Conservation (phyloP, 2,329 filamentous ascomycete genomes). For the Orbilia blumenaviensis region DNA sequence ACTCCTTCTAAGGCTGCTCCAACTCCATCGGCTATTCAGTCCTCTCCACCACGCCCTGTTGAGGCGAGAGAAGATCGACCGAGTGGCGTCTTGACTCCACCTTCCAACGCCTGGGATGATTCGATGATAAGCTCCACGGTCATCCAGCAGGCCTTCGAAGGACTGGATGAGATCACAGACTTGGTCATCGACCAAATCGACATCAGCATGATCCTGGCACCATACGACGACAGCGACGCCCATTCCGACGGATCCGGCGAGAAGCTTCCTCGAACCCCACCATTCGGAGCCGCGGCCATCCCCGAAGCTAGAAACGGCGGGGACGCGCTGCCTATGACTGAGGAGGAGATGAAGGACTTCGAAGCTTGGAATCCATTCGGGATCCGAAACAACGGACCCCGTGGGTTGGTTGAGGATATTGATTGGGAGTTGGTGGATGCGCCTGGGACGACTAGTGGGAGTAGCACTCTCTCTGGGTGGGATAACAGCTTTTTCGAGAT, state of each 20-base stretch:
- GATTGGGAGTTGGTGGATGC: constrained; percentile 47
- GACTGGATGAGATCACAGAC: constrained; percentile 46
- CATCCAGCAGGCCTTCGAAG: constrained; percentile 50
- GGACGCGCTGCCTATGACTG: constrained; percentile 40
- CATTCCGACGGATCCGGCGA: constrained; percentile 18
- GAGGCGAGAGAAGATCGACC: background rate
- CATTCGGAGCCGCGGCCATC: background rate
- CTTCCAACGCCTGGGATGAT: constrained; percentile 27
- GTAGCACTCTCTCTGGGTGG: constrained; percentile 33
- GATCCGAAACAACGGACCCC: constrained; percentile 41
- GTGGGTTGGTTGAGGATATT: constrained; percentile 45
- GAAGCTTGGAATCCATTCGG: constrained; percentile 51
- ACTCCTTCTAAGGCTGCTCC: constrained; percentile 32
- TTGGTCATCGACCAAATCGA: constrained; percentile 40
- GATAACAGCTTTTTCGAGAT: constrained; percentile 49
- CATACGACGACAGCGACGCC: constrained; percentile 39
- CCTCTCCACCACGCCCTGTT: constrained; percentile 3
- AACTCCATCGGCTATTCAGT: constrained; percentile 6
- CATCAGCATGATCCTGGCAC: constrained; percentile 49
- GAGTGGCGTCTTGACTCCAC: constrained; percentile 15
- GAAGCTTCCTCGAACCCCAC: constrained; percentile 21
- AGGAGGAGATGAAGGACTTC: constrained; percentile 51
- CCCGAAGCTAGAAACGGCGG: constrained; percentile 30
- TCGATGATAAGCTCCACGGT: constrained; percentile 39
- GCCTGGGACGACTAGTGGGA: constrained; percentile 10